These are phyloP conservation scores for Galerina sulciceps DNA, from an alignment of 768 basidiomycete genomes.

Conservation along the genomic window DNA sequence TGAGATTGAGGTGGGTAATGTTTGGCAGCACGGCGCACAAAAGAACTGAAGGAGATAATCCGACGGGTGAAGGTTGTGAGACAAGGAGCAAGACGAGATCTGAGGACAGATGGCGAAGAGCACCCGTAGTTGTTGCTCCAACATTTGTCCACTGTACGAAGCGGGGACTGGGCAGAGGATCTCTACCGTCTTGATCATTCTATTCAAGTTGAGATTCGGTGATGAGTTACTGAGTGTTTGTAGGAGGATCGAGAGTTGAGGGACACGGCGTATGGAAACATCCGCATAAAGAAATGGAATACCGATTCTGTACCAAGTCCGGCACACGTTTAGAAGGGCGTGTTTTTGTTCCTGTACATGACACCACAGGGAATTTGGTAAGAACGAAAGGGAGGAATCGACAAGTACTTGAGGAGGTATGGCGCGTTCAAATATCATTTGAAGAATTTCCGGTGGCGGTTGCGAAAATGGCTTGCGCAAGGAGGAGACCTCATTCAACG, in stretches of 20 bases:
- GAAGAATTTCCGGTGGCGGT: conserved; percentile 28
- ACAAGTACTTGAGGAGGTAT: conserved; percentile 28
- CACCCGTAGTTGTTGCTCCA: background rate
- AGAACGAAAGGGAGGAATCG: conserved; percentile 12
- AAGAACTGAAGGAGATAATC: background rate
- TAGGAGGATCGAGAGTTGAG: conserved; percentile 24
- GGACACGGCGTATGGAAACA: conserved; percentile 25
- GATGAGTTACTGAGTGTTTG: conserved; percentile 13
- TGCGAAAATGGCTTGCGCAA: conserved; percentile 10
- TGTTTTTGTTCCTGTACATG: conserved; percentile 23
- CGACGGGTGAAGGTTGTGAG: background rate
- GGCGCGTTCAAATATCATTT: conserved; percentile 25
- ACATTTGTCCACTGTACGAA: background rate
- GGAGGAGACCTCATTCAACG: background rate
- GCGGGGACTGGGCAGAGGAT: conserved; percentile 1
- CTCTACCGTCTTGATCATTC: conserved; percentile 1
- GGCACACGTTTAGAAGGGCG: conserved; percentile 28
- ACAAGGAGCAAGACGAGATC: conserved; percentile 2
- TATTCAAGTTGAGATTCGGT: background rate
- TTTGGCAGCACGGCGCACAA: background rate
- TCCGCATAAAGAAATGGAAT: conserved; percentile 29
- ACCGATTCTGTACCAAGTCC: conserved; percentile 25
- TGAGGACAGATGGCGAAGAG: conserved; percentile 1
- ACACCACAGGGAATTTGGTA: conserved; percentile 26
- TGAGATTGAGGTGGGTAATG: background rate